These are phyloP conservation scores for Heliamphora pulchella DNA, from an alignment of 179 eudicot species.

Conservation along the genomic window DNA sequence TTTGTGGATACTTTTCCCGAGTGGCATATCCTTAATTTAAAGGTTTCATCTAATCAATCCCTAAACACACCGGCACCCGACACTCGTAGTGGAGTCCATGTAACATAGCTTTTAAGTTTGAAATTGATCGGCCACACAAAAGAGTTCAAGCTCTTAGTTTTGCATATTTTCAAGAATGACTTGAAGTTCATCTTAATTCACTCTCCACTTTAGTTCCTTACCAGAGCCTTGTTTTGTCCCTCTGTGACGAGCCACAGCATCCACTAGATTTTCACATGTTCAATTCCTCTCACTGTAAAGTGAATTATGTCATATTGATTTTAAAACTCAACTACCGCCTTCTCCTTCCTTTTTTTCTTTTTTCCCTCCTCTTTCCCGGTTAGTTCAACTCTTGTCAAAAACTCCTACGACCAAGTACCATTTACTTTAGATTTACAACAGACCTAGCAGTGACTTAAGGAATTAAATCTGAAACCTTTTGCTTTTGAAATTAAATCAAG, in stretches of 20 bases:
- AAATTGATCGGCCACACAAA: neutral
- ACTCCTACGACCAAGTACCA: neutral
- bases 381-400: neutral
- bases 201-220: neutral
- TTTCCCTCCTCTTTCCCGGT: neutral
- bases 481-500: neutral
- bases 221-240: neutral
- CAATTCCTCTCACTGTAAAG: neutral
- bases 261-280: neutral
- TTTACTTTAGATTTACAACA: neutral
- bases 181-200: neutral
- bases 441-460: neutral
- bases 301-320: neutral
- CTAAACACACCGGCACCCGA: too few relatives aligned
- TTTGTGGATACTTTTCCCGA: too few relatives aligned
- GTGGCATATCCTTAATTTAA: too few relatives aligned
- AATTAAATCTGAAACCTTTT: neutral
- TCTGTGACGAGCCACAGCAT: neutral
- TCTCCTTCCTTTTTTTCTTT: neutral
- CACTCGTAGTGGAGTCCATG: too few relatives aligned
- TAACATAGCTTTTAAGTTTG: neutral
- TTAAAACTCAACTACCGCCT: neutral
- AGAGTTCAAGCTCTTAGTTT: conserved; percentile 3
- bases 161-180: neutral
- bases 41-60: too few relatives aligned